These are phyloP conservation scores for Raffaelea arxii DNA, from an alignment of 2,329 filamentous ascomycete genomes.

Conservation along the genomic window DNA sequence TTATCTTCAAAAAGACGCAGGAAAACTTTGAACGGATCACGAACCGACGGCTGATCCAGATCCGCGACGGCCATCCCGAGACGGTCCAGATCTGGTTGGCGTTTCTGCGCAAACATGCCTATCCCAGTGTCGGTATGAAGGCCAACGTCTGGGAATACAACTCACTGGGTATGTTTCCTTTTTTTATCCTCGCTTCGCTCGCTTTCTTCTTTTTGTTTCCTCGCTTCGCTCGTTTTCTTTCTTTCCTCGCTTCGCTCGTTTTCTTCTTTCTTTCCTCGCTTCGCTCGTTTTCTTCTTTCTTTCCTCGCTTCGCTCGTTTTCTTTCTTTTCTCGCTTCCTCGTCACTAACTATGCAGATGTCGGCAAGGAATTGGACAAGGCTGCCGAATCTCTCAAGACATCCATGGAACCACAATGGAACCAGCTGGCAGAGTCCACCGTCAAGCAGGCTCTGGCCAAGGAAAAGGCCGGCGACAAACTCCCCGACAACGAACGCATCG, in stretches of 20 bases:
- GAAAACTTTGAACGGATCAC: slow-evolving; percentile 97
- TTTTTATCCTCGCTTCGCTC: neutral
- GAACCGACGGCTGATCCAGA: slow-evolving; percentile 75
- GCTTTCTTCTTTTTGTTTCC: neutral
- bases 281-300: neutral
- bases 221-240: neutral
- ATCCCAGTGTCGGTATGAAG: slow-evolving; percentile 98
- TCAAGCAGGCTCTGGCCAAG: slow-evolving; percentile 21
- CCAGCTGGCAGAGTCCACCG: slow-evolving; percentile 43
- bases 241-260: slow-evolving; percentile 7
- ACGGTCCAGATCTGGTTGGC: slow-evolving; percentile 86
- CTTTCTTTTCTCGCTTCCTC: neutral
- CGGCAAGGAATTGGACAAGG: slow-evolving; percentile 41
- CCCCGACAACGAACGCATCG: slow-evolving; percentile 28
- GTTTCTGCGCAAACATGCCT: slow-evolving; percentile 84
- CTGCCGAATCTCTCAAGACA: slow-evolving; percentile 29
- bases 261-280: neutral
- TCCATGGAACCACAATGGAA: slow-evolving; percentile 43
- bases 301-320: neutral
- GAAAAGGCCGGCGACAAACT: neutral
- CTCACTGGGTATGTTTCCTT: slow-evolving; percentile 46
- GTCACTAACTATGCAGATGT: slow-evolving; percentile 27
- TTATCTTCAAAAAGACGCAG: slow-evolving; percentile 94
- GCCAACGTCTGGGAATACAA: slow-evolving; percentile 92
- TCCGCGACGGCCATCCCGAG: slow-evolving; percentile 83